Evolutionary conservation across 768 basidiomycete species (phyloP).

Genomic region (Tulasnella sp.): DNA sequence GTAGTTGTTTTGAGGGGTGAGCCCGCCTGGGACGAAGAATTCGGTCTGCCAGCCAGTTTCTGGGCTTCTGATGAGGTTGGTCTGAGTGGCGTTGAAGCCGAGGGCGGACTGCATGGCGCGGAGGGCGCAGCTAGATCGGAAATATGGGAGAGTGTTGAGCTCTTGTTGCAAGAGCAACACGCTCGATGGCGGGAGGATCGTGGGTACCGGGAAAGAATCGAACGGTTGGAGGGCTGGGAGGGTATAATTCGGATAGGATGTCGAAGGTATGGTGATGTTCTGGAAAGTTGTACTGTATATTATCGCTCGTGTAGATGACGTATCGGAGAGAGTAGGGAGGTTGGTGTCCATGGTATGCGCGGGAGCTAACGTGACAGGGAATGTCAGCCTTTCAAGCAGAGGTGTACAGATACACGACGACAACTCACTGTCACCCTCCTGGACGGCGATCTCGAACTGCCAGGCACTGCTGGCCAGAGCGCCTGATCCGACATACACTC

Average conservation of each 20-base stretch:
- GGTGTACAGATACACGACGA: constrained; percentile 8
- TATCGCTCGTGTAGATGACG: constrained; percentile 59
- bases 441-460: constrained; percentile 50
- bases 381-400: neutral
- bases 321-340: constrained; percentile 57
- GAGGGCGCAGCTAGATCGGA: constrained; percentile 42
- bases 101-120: constrained; percentile 24
- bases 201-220: constrained; percentile 32
- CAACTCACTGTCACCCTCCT: constrained; percentile 31
- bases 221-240: constrained; percentile 45
- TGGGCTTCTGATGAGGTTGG: constrained; percentile 43
- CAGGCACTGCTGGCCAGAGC: constrained; percentile 25
- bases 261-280: constrained; percentile 21
- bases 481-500: constrained; percentile 30
- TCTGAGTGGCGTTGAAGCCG: constrained; percentile 31
- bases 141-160: constrained; percentile 21
- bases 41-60: constrained; percentile 52
- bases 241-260: constrained; percentile 62
- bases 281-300: constrained; percentile 54
- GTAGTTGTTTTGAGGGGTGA: constrained; percentile 62
- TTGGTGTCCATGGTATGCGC: constrained; percentile 35
- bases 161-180: constrained; percentile 44
- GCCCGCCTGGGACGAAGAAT: constrained; percentile 45
- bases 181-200: constrained; percentile 34
- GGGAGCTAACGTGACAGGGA: constrained; percentile 29